phyloP scores from a whole-genome alignment of 371 early-diverging fungal genomes.

The Syncephalis fuscata region DNA sequence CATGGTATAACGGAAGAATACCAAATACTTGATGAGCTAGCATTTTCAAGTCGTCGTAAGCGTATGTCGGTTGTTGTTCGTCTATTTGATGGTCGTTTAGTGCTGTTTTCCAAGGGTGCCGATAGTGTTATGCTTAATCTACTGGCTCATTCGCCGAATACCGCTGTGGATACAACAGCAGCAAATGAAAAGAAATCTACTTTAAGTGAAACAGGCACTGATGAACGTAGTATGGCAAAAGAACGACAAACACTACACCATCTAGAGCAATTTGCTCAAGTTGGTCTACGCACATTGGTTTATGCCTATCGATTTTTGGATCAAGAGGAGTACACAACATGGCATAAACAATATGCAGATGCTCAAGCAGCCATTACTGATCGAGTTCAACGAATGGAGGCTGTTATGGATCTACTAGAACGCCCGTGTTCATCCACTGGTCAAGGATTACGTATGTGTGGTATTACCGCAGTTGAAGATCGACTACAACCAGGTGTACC shows the following conservation, averaged over 20 bases:
- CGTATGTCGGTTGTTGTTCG: conserved; percentile 47
- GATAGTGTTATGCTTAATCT: conserved; percentile 48
- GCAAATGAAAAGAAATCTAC: neutral
- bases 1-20: conserved; percentile 1
- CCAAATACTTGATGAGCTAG: conserved; percentile 38
- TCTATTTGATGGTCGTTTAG: conserved; percentile 30
- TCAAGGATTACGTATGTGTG: conserved; percentile 42
- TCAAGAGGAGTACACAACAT: conserved; percentile 53
- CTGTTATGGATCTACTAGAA: conserved; percentile 68
- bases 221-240: neutral
- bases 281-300: conserved; percentile 82
- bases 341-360: conserved; percentile 54
- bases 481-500: conserved; percentile 86
- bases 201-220: too few relatives aligned
- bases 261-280: conserved; percentile 50
- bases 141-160: conserved; percentile 1
- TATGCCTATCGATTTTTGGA: conserved; percentile 63
- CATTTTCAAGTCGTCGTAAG: conserved; percentile 49
- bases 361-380: conserved; percentile 66
- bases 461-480: conserved; percentile 87
- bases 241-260: conserved; percentile 14
- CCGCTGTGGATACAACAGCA: neutral
- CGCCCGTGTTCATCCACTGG: conserved; percentile 2
- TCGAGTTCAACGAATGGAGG: conserved; percentile 62
- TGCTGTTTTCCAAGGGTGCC: conserved; percentile 64